phyloP scores from a whole-genome alignment of 768 basidiomycete genomes.

The Trametes cingulata region DNA sequence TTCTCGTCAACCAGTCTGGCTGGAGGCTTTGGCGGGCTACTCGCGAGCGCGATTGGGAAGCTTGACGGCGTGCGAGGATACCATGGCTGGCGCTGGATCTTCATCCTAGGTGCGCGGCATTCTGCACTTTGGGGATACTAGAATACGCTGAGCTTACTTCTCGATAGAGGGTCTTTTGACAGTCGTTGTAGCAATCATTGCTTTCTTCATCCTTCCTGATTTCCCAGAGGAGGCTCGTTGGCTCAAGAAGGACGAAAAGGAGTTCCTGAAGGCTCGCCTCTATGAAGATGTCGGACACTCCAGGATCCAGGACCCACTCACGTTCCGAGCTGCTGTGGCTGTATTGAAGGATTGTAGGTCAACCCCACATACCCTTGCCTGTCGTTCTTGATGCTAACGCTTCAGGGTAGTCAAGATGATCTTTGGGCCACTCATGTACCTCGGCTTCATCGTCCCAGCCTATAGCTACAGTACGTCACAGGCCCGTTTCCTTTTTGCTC shows the following conservation, averaged over 20 bases:
- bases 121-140: not conserved
- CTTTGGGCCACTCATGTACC: conserved; percentile 33
- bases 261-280: conserved; percentile 32
- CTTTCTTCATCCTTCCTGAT: conserved; percentile 39
- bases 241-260: conserved; percentile 32
- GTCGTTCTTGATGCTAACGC: too few species aligned
- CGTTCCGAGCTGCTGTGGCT: conserved; percentile 19
- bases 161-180: conserved; percentile 38
- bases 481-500: not conserved
- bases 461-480: conserved; percentile 29
- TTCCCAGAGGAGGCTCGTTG: conserved; percentile 36
- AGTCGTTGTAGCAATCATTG: conserved; percentile 31
- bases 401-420: conserved; percentile 29
- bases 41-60: conserved; percentile 36
- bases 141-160: not conserved
- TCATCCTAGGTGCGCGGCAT: conserved; percentile 31
- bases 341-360: conserved; percentile 32
- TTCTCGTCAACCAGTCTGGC: conserved; percentile 42
- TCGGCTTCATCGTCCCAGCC: conserved; percentile 32
- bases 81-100: conserved; percentile 36
- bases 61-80: conserved; percentile 34
- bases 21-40: conserved; percentile 39
- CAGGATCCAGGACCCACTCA: conserved; percentile 24
- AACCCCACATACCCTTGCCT: too few species aligned
- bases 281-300: conserved; percentile 32